A percentile compares a stretch with the other conserved stretches of the same genome.
phyloP scores from a whole-genome alignment of 2,329 filamentous ascomycete genomes.

The Periconia sp. region DNA sequence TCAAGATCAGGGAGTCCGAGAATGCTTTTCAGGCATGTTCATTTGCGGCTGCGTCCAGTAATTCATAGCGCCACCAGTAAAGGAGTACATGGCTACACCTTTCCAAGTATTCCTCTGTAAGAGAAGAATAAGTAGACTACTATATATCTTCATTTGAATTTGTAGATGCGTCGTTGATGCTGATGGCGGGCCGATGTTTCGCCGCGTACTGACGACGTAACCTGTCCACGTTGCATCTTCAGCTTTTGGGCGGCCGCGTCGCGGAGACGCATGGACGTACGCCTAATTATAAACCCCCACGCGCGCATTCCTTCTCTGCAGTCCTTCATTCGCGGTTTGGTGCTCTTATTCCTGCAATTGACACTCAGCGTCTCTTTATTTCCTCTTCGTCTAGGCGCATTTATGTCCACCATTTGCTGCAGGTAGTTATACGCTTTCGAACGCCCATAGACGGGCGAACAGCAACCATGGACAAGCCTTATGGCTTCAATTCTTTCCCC shows the following conservation, averaged over 20 bases:
- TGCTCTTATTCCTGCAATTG: background rate
- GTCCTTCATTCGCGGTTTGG: background rate
- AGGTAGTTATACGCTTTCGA: constrained; percentile 23
- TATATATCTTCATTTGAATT: too few relatives aligned
- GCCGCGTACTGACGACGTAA: constrained; percentile 25
- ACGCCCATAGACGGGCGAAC: constrained; percentile 14
- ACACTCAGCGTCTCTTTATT: constrained; percentile 2
- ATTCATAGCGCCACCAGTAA: too few relatives aligned
- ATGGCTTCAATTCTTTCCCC: constrained; percentile 35
- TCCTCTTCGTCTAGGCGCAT: constrained; percentile 11
- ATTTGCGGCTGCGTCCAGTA: too few relatives aligned
- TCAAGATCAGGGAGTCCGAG: too few relatives aligned
- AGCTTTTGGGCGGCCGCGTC: constrained; percentile 29
- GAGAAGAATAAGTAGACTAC: too few relatives aligned
- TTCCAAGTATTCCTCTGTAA: too few relatives aligned
- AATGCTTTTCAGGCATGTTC: too few relatives aligned
- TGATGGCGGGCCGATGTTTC: constrained; percentile 9
- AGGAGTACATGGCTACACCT: too few relatives aligned
- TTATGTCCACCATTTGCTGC: constrained; percentile 25
- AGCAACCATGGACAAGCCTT: constrained; percentile 25
- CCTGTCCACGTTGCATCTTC: constrained; percentile 46
- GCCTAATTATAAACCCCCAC: too few relatives aligned
- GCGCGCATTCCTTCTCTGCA: constrained; percentile 5
- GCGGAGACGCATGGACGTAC: constrained; percentile 12
- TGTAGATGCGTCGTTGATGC: too few relatives aligned